Evolutionary conservation across 768 basidiomycete species (phyloP).

Genomic region (Ramaria rubella): DNA sequence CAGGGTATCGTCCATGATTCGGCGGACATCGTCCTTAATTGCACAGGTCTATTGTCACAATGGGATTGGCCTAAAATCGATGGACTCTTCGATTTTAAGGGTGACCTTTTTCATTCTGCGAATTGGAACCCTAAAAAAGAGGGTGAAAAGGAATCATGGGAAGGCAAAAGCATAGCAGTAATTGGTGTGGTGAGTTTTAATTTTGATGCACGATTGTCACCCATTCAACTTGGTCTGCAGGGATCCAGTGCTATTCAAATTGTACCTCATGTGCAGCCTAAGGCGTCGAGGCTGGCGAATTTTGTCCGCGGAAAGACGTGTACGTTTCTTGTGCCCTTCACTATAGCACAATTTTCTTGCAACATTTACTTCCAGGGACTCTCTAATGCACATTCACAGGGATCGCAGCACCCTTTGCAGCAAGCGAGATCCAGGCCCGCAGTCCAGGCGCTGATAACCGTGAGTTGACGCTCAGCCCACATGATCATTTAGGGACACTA

Average conservation of each 20-base stretch:
- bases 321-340: background rate
- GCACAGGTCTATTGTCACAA: constrained; percentile 44
- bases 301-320: constrained; percentile 58
- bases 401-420: constrained; percentile 12
- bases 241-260: constrained; percentile 60
- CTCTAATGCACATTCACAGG: background rate
- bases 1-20: constrained; percentile 39
- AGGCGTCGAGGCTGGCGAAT: constrained; percentile 42
- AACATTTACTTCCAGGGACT: background rate
- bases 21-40: constrained; percentile 52
- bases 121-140: constrained; percentile 46
- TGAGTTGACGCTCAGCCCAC: constrained; percentile 18
- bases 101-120: constrained; percentile 57
- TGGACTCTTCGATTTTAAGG: constrained; percentile 50
- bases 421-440: constrained; percentile 31
- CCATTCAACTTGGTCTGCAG: constrained; percentile 22
- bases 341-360: background rate
- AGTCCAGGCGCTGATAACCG: constrained; percentile 36
- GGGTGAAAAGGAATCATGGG: constrained; percentile 43
- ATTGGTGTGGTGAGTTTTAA: constrained; percentile 49
- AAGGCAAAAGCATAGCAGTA: constrained; percentile 47
- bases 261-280: constrained; percentile 49
- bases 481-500: constrained; percentile 17
- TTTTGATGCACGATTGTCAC: background rate
- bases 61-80: constrained; percentile 66